Evolutionary conservation across 495 filamentous ascomycete genomes (phyloP).

Genomic region (Ramalina peruviana): DNA sequence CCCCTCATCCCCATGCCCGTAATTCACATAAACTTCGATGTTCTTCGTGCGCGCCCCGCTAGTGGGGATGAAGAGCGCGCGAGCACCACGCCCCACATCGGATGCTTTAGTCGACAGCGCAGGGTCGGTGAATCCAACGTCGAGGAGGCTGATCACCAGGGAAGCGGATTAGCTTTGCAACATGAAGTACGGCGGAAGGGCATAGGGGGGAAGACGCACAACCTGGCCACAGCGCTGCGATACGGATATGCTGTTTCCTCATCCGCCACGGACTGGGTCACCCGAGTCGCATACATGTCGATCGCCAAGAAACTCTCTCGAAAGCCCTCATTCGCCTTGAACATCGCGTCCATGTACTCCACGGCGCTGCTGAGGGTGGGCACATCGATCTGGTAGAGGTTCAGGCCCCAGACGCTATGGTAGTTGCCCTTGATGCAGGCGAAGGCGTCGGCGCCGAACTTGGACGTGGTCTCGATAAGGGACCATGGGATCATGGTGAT

Average conservation of each 20-base stretch:
- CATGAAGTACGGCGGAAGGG: background rate
- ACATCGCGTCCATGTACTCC: conserved; percentile 10
- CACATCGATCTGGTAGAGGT: conserved; percentile 6
- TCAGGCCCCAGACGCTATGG: conserved; percentile 4
- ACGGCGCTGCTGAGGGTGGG: background rate
- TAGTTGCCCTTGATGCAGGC: conserved; percentile 4
- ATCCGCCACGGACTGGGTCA: conserved; percentile 11
- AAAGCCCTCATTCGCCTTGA: conserved; percentile 9
- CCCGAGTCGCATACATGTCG: background rate
- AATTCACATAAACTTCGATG: conserved; percentile 24
- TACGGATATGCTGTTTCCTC: conserved; percentile 23
- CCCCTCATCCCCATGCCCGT: conserved; percentile 27
- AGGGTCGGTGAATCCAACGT: conserved; percentile 2
- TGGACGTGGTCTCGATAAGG: conserved; percentile 6
- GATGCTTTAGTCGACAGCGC: background rate
- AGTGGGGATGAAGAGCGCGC: conserved; percentile 11
- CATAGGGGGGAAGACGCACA: conserved; percentile 15
- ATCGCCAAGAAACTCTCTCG: conserved; percentile 1
- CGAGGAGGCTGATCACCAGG: conserved; percentile 1
- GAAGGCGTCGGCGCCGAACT: conserved; percentile 2
- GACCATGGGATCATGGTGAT: conserved; percentile 11
- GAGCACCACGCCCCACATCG: conserved; percentile 4
- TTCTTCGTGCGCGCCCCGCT: conserved; percentile 13
- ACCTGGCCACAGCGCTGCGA: conserved; percentile 17
- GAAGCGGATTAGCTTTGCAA: background rate